These are phyloP conservation scores for Volutella citrinella DNA, from an alignment of 2,329 filamentous ascomycete genomes.

Conservation along the genomic window DNA sequence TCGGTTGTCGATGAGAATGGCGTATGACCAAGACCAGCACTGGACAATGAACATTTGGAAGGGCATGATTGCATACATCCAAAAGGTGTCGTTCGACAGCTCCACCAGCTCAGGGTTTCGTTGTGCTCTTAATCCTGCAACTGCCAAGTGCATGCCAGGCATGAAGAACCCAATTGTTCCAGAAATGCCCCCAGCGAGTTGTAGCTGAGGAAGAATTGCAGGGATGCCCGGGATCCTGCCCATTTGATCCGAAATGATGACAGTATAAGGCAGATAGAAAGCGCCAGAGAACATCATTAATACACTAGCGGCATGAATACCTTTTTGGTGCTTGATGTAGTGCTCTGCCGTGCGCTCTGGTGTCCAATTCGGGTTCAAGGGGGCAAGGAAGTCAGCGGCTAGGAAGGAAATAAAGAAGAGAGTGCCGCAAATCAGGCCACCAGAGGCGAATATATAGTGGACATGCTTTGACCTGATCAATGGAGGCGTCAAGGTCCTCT, in stretches of 20 bases:
- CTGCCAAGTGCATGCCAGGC: slow-evolving; percentile 2
- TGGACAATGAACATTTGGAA: not conserved
- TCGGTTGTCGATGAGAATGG: slow-evolving; percentile 1
- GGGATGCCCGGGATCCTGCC: slow-evolving; percentile 5
- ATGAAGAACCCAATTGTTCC: slow-evolving; percentile 1
- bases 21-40: slow-evolving; percentile 1
- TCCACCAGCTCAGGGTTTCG: slow-evolving; percentile 1
- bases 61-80: slow-evolving; percentile 1
- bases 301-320: slow-evolving; percentile 5
- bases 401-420: too few relatives aligned
- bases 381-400: slow-evolving; percentile 3
- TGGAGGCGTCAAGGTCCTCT: too few relatives aligned
- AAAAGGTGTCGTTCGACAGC: slow-evolving; percentile 4
- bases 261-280: slow-evolving; percentile 1
- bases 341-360: slow-evolving; percentile 6
- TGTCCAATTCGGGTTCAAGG: slow-evolving; percentile 1
- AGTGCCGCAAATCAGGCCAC: too few relatives aligned
- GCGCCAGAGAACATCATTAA: slow-evolving; percentile 2
- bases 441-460: too few relatives aligned
- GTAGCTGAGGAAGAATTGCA: not conserved
- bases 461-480: too few relatives aligned
- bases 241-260: slow-evolving; percentile 5
- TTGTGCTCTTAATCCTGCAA: not conserved
- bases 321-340: slow-evolving; percentile 5
- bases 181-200: slow-evolving; percentile 1